phyloP scores from a whole-genome alignment of 2,329 filamentous ascomycete species.

The Diaporthe velutina region DNA sequence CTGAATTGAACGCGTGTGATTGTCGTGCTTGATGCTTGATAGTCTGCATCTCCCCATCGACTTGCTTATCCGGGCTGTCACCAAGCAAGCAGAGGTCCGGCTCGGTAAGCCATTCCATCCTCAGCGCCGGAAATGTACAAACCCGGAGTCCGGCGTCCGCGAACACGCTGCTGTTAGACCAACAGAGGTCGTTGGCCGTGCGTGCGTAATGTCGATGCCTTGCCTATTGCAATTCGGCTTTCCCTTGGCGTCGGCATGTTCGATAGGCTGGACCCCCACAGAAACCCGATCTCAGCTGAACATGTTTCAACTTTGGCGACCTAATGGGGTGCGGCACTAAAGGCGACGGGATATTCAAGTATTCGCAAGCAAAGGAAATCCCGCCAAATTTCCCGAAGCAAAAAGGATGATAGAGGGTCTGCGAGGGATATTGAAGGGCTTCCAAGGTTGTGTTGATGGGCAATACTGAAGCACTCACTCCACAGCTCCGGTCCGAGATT shows the following conservation, averaged over 20 bases:
- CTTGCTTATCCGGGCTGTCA: background rate
- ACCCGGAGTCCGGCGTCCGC: background rate
- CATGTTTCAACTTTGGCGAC: background rate
- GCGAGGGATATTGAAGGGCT: background rate
- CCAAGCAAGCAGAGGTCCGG: background rate
- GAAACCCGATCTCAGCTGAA: constrained; percentile 5
- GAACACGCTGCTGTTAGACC: background rate
- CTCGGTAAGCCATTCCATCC: background rate
- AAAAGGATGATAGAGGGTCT: background rate
- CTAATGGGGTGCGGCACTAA: background rate
- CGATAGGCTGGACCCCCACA: background rate
- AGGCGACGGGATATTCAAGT: background rate
- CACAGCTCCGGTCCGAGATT: constrained; percentile 7
- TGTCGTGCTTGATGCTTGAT: background rate
- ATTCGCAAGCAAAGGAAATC: background rate
- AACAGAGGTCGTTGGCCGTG: background rate
- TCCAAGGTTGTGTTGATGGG: background rate
- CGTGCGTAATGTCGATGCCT: background rate
- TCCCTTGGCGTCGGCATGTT: background rate
- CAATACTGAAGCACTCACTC: background rate
- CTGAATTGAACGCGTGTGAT: fast-evolving
- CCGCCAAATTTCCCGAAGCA: background rate
- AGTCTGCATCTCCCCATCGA: background rate
- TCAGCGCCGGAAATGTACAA: background rate
- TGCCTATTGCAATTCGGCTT: background rate